A percentile compares a stretch with the other conserved stretches of the same genome.
phyloP scores from a whole-genome alignment of 1,284 basidiomycete genomes.

The Tetrapyrgos nigripes region DNA sequence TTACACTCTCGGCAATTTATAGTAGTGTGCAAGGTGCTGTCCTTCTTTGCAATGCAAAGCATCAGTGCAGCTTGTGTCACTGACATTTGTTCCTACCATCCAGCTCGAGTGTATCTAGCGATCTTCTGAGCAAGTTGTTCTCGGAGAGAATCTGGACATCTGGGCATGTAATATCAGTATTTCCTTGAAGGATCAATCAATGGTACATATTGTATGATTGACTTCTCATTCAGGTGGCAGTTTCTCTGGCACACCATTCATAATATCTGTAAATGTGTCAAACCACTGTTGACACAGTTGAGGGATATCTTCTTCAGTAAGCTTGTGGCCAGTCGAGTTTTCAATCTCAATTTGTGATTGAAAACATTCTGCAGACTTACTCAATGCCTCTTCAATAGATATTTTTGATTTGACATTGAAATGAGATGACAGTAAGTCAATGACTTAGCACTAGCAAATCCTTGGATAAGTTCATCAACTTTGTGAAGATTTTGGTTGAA shows the following conservation, averaged over 20 bases:
- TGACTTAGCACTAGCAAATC: background rate
- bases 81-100: slow-evolving; percentile 30
- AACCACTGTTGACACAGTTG: slow-evolving; percentile 21
- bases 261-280: slow-evolving; percentile 19
- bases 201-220: slow-evolving; percentile 32
- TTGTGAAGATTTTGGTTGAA: background rate
- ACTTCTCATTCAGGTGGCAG: slow-evolving; percentile 28
- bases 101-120: slow-evolving; percentile 22
- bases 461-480: background rate
- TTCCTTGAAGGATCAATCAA: slow-evolving; percentile 23
- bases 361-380: background rate
- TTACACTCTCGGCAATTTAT: slow-evolving; percentile 28
- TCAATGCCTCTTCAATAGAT: background rate
- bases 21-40: slow-evolving; percentile 27
- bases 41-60: slow-evolving; percentile 33
- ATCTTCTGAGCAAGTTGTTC: slow-evolving; percentile 28
- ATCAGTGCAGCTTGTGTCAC: slow-evolving; percentile 29
- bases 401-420: background rate
- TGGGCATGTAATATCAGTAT: slow-evolving; percentile 29
- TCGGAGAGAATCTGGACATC: slow-evolving; percentile 28
- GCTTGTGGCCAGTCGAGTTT: background rate
- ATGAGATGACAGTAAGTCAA: background rate
- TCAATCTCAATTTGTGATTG: background rate
- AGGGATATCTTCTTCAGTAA: slow-evolving; percentile 21
- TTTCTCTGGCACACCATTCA: slow-evolving; percentile 24